Percentiles rank a stretch among this genome's conserved stretches.
phyloP scores from a whole-genome alignment of 257 asterid species.

The Solanum rostratum region DNA sequence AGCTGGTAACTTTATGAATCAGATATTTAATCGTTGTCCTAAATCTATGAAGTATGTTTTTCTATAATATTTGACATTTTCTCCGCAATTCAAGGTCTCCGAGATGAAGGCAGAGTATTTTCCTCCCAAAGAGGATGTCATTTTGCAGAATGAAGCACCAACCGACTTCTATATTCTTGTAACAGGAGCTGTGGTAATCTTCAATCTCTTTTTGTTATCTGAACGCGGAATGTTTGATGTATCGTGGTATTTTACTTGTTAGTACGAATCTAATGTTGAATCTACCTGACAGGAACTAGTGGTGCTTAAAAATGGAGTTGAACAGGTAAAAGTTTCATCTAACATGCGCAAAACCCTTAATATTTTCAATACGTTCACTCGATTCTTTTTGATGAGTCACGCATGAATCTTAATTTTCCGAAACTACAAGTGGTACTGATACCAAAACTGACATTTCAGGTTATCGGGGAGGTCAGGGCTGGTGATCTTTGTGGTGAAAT shows the following conservation, averaged over 20 bases:
- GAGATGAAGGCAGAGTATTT: slow-evolving; percentile 47
- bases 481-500: slow-evolving; percentile 91
- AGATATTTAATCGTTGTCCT: background rate
- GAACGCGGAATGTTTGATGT: background rate
- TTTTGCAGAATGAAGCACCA: slow-evolving; percentile 44
- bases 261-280: slow-evolving; percentile 2
- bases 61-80: background rate
- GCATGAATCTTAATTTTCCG: background rate
- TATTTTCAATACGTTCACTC: background rate
- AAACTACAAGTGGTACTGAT: background rate
- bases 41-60: background rate
- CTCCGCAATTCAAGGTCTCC: slow-evolving; percentile 19
- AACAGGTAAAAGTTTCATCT: slow-evolving; percentile 53
- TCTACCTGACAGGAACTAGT: slow-evolving; percentile 22
- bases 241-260: background rate
- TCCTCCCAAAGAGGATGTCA: slow-evolving; percentile 39
- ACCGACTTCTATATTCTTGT: slow-evolving; percentile 38
- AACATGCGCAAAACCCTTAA: background rate
- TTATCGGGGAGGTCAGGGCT: slow-evolving; percentile 64
- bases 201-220: background rate
- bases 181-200: slow-evolving; percentile 36
- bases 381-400: background rate
- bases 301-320: slow-evolving; percentile 26
- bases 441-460: slow-evolving; percentile 28
- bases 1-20: slow-evolving; percentile 14